A percentile compares a stretch with the other conserved stretches of the same genome.
Conservation (phyloP, 768 basidiomycete species). For the Lactarius tabidus region DNA sequence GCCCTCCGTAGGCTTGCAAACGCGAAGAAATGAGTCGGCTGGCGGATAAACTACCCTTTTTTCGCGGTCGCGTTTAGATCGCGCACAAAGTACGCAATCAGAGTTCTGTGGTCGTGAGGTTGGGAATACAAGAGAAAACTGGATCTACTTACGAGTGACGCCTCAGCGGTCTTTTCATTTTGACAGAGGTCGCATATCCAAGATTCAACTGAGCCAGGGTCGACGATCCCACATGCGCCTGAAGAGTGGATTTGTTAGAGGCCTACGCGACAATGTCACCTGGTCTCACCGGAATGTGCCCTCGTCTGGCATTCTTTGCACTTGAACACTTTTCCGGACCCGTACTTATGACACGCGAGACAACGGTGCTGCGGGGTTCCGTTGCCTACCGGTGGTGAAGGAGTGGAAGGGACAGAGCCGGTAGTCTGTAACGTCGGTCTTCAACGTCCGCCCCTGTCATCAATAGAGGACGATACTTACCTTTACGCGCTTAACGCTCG, state of each 20-base stretch:
- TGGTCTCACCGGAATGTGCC: slow-evolving; percentile 67
- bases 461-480: slow-evolving; percentile 31
- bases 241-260: background rate
- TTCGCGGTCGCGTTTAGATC: slow-evolving; percentile 46
- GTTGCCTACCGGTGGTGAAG: slow-evolving; percentile 45
- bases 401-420: slow-evolving; percentile 48
- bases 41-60: slow-evolving; percentile 44
- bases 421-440: slow-evolving; percentile 38
- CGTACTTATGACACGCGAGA: slow-evolving; percentile 67
- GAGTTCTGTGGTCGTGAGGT: slow-evolving; percentile 48
- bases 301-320: slow-evolving; percentile 78
- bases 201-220: slow-evolving; percentile 57
- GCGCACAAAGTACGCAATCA: slow-evolving; percentile 85
- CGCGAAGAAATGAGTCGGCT: slow-evolving; percentile 63
- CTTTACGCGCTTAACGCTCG: slow-evolving; percentile 61
- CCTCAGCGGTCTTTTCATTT: slow-evolving; percentile 78
- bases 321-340: slow-evolving; percentile 75
- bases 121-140: slow-evolving; percentile 2
- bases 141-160: slow-evolving; percentile 60
- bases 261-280: background rate
- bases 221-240: slow-evolving; percentile 67
- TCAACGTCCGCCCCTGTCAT: background rate
- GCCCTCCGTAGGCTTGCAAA: slow-evolving; percentile 87
- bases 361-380: slow-evolving; percentile 63
- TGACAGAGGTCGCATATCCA: slow-evolving; percentile 89